Conservation (phyloP, 1,139 yeast genomes). For the Magnusiomyces sp. region DNA sequence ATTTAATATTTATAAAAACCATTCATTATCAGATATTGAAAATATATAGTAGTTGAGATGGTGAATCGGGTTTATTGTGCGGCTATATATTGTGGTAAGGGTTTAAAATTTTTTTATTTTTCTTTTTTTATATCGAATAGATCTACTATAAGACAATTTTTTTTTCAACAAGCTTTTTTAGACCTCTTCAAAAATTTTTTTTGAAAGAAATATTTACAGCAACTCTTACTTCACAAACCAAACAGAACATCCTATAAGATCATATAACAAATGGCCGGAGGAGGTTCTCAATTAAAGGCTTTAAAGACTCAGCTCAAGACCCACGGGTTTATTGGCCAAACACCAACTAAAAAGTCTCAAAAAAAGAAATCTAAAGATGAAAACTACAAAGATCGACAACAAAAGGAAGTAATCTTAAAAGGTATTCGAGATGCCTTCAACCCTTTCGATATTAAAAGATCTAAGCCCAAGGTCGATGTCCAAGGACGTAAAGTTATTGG, state of each 20-base stretch:
- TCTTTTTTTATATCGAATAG: too few species aligned
- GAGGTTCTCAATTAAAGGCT: slow-evolving; percentile 82
- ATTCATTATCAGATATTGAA: too few species aligned
- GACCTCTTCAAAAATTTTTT: too few species aligned
- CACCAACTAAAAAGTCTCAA: slow-evolving; percentile 50
- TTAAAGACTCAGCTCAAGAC: slow-evolving; percentile 68
- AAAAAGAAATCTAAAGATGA: slow-evolving; percentile 38
- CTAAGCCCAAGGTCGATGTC: slow-evolving; percentile 59
- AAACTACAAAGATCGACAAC: slow-evolving; percentile 62
- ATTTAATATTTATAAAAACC: too few species aligned
- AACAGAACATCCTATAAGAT: slow-evolving; percentile 10
- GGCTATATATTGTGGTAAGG: too few species aligned
- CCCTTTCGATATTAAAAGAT: slow-evolving; percentile 69
- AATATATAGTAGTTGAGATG: too few species aligned
- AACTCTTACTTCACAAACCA: too few species aligned
- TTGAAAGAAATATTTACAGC: too few species aligned
- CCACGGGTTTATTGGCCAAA: slow-evolving; percentile 76
- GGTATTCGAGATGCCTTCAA: slow-evolving; percentile 76
- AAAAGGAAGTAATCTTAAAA: slow-evolving; percentile 45
- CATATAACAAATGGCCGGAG: slow-evolving; percentile 43
- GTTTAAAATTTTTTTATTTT: too few species aligned
- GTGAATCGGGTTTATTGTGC: too few species aligned
- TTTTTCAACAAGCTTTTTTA: too few species aligned
- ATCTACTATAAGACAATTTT: too few species aligned
- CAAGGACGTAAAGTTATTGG: slow-evolving; percentile 50